These are phyloP conservation scores for Ascodesmis nigricans DNA, from an alignment of 495 filamentous ascomycete species.

Conservation along the genomic window DNA sequence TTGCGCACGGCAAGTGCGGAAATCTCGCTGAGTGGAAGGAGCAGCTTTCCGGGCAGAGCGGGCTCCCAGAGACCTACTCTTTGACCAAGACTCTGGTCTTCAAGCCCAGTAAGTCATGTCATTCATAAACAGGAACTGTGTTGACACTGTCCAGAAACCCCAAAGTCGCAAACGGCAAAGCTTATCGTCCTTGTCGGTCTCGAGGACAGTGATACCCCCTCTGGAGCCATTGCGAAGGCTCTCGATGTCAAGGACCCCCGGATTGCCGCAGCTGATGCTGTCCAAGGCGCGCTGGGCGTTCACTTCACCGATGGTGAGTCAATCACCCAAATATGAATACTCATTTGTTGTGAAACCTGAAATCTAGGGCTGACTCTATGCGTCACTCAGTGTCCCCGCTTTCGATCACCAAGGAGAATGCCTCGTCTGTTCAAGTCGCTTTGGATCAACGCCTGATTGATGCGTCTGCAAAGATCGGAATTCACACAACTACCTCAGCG, in stretches of 20 bases:
- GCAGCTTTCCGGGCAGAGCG: constrained; percentile 15
- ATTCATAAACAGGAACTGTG: not conserved
- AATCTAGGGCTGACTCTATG: not conserved
- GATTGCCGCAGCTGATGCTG: constrained; percentile 17
- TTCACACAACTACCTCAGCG: constrained; percentile 20
- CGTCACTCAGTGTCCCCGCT: constrained; percentile 17
- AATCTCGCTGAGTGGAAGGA: constrained; percentile 18
- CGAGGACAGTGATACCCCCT: constrained; percentile 18
- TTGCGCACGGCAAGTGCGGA: constrained; percentile 17
- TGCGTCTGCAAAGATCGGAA: constrained; percentile 13
- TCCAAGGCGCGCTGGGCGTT: constrained; percentile 17
- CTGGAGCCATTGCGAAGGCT: constrained; percentile 16
- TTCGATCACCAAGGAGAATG: constrained; percentile 19
- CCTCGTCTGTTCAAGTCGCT: constrained; percentile 19
- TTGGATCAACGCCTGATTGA: constrained; percentile 20
- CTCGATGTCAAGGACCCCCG: constrained; percentile 20
- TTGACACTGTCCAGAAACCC: constrained; percentile 16
- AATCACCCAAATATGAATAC: constrained; percentile 1
- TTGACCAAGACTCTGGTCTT: constrained; percentile 22
- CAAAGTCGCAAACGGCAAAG: constrained; percentile 19
- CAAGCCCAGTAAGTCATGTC: constrained; percentile 19
- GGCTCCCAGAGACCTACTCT: constrained; percentile 17
- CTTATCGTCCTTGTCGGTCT: constrained; percentile 20
- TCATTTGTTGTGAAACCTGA: too few species aligned
- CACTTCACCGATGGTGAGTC: constrained; percentile 14